A percentile compares a stretch with the other conserved stretches of the same genome.
Evolutionary conservation across 2,329 filamentous ascomycete species (phyloP).

Genomic region (Trichoderma lentiforme): DNA sequence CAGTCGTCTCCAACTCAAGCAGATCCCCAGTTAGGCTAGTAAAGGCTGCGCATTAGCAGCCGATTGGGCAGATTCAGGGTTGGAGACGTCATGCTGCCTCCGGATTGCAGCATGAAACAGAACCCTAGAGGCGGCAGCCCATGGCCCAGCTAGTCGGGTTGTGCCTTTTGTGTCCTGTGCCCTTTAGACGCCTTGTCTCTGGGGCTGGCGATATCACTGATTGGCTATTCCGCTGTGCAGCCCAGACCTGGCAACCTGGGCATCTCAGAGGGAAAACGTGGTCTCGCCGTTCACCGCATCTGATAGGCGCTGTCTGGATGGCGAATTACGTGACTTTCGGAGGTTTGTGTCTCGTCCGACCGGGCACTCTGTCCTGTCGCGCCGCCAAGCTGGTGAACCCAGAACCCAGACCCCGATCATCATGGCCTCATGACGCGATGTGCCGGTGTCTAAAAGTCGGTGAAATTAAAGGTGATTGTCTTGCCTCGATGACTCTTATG

Average conservation of each 20-base stretch:
- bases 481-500: conserved; percentile 17
- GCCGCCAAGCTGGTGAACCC: conserved; percentile 14
- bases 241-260: neutral
- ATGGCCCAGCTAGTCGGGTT: conserved; percentile 19
- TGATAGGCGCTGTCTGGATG: conserved; percentile 15
- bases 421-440: conserved; percentile 16
- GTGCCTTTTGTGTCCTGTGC: neutral
- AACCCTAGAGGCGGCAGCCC: conserved; percentile 15
- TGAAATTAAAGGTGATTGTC: conserved; percentile 11
- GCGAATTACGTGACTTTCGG: neutral
- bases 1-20: neutral
- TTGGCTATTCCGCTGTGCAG: neutral
- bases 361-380: conserved; percentile 10
- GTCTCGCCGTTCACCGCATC: conserved; percentile 14
- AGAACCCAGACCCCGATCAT: neutral
- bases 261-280: neutral
- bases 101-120: conserved; percentile 13
- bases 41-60: conserved; percentile 18
- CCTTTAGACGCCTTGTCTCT: neutral
- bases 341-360: conserved; percentile 1
- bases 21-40: conserved; percentile 16
- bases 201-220: neutral
- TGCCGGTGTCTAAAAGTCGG: conserved; percentile 17
- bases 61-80: conserved; percentile 20
- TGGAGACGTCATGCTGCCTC: conserved; percentile 20